Percentiles rank a stretch among this genome's conserved stretches.
phyloP scores from a whole-genome alignment of 805 yeast species.

The Scheffersomyces ergatensis region DNA sequence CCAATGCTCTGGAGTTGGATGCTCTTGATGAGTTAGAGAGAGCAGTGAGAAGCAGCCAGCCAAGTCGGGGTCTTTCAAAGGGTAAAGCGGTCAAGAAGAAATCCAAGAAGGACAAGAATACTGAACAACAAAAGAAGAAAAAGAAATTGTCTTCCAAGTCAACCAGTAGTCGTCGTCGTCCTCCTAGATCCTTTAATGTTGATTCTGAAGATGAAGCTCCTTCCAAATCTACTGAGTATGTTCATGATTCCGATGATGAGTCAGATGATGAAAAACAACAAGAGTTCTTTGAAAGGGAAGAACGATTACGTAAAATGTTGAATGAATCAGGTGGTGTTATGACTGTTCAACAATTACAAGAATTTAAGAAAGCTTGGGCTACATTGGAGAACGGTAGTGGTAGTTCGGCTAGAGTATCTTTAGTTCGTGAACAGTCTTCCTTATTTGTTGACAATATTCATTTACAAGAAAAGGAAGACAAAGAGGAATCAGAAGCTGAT shows the following conservation, averaged over 20 bases:
- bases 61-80: not conserved
- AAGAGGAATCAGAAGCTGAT: no score
- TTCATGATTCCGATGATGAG: conserved; percentile 63
- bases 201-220: conserved; percentile 21
- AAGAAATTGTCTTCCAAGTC: conserved; percentile 2
- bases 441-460: conserved; percentile 7
- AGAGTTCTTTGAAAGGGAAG: conserved; percentile 57
- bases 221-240: conserved; percentile 50
- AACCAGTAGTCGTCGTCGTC: conserved; percentile 7
- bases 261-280: conserved; percentile 54
- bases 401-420: conserved; percentile 6
- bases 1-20: conserved; percentile 20
- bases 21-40: conserved; percentile 38
- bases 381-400: conserved; percentile 13
- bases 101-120: conserved; percentile 8
- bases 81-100: conserved; percentile 6
- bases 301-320: conserved; percentile 41
- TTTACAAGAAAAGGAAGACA: conserved; percentile 10
- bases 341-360: conserved; percentile 27
- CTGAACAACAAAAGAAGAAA: conserved; percentile 4
- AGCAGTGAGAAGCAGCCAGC: conserved; percentile 4
- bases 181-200: conserved; percentile 25
- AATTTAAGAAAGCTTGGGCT: conserved; percentile 31
- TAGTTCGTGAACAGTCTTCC: conserved; percentile 12
- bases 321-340: conserved; percentile 37